Evolutionary conservation across 2,329 filamentous ascomycete genomes (phyloP).

Genomic region (Penicillium sp.): DNA sequence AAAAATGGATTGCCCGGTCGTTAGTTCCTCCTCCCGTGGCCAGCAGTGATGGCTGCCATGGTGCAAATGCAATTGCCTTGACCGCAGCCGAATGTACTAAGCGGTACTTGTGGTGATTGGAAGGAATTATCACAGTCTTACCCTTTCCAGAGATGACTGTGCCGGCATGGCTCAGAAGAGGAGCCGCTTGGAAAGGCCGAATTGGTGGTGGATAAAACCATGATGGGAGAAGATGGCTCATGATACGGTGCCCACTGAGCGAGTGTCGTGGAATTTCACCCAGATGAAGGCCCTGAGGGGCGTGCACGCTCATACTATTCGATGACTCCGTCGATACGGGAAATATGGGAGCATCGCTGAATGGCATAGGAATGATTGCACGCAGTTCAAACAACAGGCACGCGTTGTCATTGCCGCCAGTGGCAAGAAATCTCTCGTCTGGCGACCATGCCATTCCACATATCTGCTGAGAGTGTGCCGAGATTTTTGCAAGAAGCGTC

Average conservation of each 20-base stretch:
- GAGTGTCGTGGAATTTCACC: conserved; percentile 24
- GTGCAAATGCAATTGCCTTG: conserved; percentile 95
- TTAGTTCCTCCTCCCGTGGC: conserved; percentile 93
- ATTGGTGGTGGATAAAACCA: conserved; percentile 26
- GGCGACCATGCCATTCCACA: conserved; percentile 89
- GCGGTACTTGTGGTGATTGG: conserved; percentile 66
- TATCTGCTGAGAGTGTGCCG: conserved; percentile 82
- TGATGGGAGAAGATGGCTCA: conserved; percentile 31
- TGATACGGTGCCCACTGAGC: conserved; percentile 25
- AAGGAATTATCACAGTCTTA: conserved; percentile 52
- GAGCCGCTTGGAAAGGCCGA: conserved; percentile 20
- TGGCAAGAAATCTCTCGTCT: conserved; percentile 75
- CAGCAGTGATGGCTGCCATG: conserved; percentile 84
- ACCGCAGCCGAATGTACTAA: conserved; percentile 85
- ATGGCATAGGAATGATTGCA: conserved; percentile 49
- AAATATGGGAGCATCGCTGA: conserved; percentile 11
- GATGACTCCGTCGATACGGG: conserved; percentile 13
- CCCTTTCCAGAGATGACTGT: conserved; percentile 35
- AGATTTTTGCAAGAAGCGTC: conserved; percentile 74
- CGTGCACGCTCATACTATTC: conserved; percentile 15
- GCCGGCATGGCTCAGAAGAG: conserved; percentile 29
- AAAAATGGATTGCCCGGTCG: conserved; percentile 95
- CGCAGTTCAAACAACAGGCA: conserved; percentile 78
- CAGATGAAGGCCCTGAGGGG: conserved; percentile 27
- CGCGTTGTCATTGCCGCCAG: conserved; percentile 88